Evolutionary conservation across 768 basidiomycete species (phyloP).

Genomic region (Xerocomellus chrysenteron): DNA sequence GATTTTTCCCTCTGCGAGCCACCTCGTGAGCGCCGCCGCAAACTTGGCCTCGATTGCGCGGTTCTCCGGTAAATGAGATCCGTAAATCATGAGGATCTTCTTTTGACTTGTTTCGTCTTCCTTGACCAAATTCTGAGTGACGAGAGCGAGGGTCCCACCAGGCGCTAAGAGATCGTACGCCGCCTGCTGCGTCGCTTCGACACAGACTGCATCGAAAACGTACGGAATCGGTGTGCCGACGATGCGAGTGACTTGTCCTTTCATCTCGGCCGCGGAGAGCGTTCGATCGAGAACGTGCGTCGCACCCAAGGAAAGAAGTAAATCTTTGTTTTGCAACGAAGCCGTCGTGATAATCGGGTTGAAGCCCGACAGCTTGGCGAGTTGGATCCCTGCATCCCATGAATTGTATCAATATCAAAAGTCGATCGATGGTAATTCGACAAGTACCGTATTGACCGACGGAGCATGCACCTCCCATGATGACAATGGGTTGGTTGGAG

Average conservation of each 20-base stretch:
- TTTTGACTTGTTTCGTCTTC: background rate
- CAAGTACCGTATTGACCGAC: conserved; percentile 38
- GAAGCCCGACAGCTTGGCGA: conserved; percentile 35
- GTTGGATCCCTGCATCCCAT: conserved; percentile 27
- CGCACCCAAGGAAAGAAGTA: conserved; percentile 35
- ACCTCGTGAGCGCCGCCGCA: conserved; percentile 13
- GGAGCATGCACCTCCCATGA: conserved; percentile 38
- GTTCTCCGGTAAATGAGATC: conserved; percentile 2
- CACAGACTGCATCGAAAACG: conserved; percentile 30
- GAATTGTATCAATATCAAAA: background rate
- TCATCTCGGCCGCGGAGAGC: conserved; percentile 11
- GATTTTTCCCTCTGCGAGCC: conserved; percentile 20
- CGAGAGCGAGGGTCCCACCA: conserved; percentile 28
- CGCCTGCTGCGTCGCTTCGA: conserved; percentile 30
- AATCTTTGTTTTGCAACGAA: conserved; percentile 30
- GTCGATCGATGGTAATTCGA: background rate
- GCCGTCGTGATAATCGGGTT: conserved; percentile 38
- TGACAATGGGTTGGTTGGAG: conserved; percentile 29
- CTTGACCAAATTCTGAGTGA: background rate
- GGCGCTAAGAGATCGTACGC: conserved; percentile 31
- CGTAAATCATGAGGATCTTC: conserved; percentile 7
- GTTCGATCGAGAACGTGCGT: conserved; percentile 36
- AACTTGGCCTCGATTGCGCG: conserved; percentile 12
- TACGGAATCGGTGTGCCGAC: background rate
- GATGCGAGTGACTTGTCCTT: conserved; percentile 2